A percentile compares a stretch with the other conserved stretches of the same genome.
Conservation (phyloP, 2,329 filamentous ascomycete genomes). For the Verticillium alfalfae region DNA sequence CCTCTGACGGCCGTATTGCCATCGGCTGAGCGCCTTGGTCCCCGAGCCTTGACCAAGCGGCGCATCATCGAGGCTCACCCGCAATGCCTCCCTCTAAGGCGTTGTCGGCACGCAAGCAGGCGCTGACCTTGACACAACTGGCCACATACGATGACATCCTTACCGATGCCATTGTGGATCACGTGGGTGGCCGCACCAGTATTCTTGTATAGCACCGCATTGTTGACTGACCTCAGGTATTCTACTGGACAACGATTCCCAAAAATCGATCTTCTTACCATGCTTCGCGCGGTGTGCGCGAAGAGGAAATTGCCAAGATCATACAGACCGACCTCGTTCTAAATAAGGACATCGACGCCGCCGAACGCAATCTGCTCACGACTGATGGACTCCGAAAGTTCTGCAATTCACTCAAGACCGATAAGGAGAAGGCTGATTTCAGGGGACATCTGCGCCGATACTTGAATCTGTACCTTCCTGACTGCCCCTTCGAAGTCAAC, state of each 20-base stretch:
- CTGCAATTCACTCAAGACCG: slow-evolving; percentile 58
- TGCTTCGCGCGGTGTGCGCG: slow-evolving; percentile 70
- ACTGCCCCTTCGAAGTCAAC: slow-evolving; percentile 88
- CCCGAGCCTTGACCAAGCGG: not conserved
- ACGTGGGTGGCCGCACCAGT: slow-evolving; percentile 52
- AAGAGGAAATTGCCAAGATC: slow-evolving; percentile 56
- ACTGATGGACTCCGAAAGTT: slow-evolving; percentile 73
- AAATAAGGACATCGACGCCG: slow-evolving; percentile 63
- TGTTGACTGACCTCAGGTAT: slow-evolving; percentile 55
- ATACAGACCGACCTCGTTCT: slow-evolving; percentile 65
- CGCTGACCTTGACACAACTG: slow-evolving; percentile 79
- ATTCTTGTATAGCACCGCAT: not conserved
- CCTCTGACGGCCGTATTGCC: too few relatives aligned
- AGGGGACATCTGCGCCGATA: slow-evolving; percentile 81
- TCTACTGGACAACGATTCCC: slow-evolving; percentile 93
- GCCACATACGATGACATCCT: slow-evolving; percentile 92
- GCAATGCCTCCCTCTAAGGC: slow-evolving; percentile 30
- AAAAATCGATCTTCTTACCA: slow-evolving; percentile 90
- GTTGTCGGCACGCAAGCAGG: slow-evolving; percentile 52
- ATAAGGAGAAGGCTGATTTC: slow-evolving; percentile 80
- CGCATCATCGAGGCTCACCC: not conserved
- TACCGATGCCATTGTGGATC: slow-evolving; percentile 91
- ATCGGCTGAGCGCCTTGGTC: not conserved
- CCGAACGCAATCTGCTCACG: slow-evolving; percentile 66
- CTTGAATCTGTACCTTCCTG: slow-evolving; percentile 84